phyloP scores from a whole-genome alignment of 331 rosid genomes.

The Stylosanthes scabra region DNA sequence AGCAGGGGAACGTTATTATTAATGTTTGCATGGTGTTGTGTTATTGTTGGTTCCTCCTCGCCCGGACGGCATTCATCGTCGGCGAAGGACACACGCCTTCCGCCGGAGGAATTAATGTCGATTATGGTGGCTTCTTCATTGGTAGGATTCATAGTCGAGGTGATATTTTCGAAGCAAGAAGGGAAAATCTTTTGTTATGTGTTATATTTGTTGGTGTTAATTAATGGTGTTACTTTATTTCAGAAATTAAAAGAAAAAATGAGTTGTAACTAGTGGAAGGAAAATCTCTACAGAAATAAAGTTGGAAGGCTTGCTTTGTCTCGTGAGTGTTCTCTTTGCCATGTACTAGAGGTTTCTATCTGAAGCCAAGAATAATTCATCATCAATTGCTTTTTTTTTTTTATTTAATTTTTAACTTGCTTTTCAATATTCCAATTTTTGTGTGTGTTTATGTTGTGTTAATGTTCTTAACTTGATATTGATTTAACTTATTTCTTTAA shows the following conservation, averaged over 20 bases:
- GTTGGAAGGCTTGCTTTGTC: conserved; percentile 46
- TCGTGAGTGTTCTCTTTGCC: conserved; percentile 42
- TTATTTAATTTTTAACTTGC: not conserved
- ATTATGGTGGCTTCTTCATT: conserved; percentile 27
- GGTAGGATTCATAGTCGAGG: conserved; percentile 44
- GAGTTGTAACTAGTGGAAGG: conserved; percentile 24
- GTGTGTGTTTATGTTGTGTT: not conserved
- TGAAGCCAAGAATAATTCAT: conserved; percentile 40
- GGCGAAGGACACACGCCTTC: conserved; percentile 37
- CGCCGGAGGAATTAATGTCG: conserved; percentile 28
- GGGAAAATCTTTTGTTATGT: not conserved
- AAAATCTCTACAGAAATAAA: conserved; percentile 13
- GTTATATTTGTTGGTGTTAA: not conserved
- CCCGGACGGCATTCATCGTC: conserved; percentile 10
- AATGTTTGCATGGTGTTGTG: conserved; percentile 5
- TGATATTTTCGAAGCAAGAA: not conserved
- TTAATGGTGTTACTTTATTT: not conserved
- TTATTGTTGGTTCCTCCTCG: not conserved
- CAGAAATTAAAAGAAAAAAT: not conserved
- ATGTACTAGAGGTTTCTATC: conserved; percentile 28
- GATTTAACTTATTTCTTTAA: too few relatives aligned
- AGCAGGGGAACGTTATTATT: conserved; percentile 61
- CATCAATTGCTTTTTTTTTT: conserved; percentile 17
- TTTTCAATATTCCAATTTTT: not conserved
- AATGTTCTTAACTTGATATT: not conserved